Evolutionary conservation across 345 rosid species (phyloP), one percentile per base, ranked within the genome.

Genomic region (Arabis hirsuta): DNA sequence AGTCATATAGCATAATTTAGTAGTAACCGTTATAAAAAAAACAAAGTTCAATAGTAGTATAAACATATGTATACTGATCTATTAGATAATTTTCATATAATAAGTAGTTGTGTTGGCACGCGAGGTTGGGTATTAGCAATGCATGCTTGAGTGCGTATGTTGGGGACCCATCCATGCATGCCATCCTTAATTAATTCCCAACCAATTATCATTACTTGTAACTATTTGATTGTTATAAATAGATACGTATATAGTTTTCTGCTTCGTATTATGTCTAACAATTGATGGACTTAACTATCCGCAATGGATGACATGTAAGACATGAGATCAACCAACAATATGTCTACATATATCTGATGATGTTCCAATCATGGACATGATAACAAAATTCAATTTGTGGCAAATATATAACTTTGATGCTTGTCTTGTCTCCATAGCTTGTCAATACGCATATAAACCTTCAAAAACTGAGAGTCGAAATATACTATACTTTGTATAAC

Each of bases 101-200:
- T 45, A 27, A 62, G 67, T 11, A 11, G 55, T 46, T 65, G 70
- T 51, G 34, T 55, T 34, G 45, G 69, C 79, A 75, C 22, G 79
- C 79, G 70, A 27, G 51, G 74, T 58, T 68, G 64, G 59, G 69
- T 61, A 19, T 54, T 75, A 62, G 64, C 74, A 68, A 50, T 67
- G 73, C 78, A 74, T 52, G 78, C 78, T 74, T 62, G 55, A 74
- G 78, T 74, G 78, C 68, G 48, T 62, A 54, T 75, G 69, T 53
- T 54, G 64, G 64, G 73, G 74, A 62, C 65, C 74, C 70, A 68
- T 75, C 51, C 27, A 45, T 74, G 78, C 78, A 67, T 75, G 69
- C 79, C 51, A 68, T 38, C 45, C 52, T 75, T 61, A 75, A 26
- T 60, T 22, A n/a, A 44, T 57, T 47, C 58, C 62, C 78, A 36